phyloP scores from a whole-genome alignment of 371 early-diverging fungal species.

The Mucor piriformis region DNA sequence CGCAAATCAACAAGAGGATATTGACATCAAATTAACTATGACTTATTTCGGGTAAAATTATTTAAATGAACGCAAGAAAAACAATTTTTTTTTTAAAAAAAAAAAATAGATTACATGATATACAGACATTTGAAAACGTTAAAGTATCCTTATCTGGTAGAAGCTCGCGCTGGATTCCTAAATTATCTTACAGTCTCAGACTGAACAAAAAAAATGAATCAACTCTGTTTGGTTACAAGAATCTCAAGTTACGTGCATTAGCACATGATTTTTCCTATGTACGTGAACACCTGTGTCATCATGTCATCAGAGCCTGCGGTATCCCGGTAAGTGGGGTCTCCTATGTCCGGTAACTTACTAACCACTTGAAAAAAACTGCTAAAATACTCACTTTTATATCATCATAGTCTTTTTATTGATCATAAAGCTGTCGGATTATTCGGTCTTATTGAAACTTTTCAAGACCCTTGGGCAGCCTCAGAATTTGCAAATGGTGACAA shows the following conservation, averaged over 20 bases:
- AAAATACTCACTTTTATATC: neutral
- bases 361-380: neutral
- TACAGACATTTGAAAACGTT: conserved; percentile 19
- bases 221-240: conserved; percentile 40
- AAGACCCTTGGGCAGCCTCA: conserved; percentile 38
- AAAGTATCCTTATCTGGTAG: conserved; percentile 27
- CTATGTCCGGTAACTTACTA: conserved; percentile 35
- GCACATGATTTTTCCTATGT: conserved; percentile 48
- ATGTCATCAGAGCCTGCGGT: conserved; percentile 46
- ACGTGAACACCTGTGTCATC: conserved; percentile 46
- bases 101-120: conserved; percentile 11
- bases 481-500: conserved; percentile 34
- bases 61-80: neutral
- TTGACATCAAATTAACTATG: conserved; percentile 22
- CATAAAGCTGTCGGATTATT: conserved; percentile 33
- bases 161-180: conserved; percentile 28
- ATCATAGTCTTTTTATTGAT: conserved; percentile 34
- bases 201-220: conserved; percentile 11
- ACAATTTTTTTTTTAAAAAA: neutral
- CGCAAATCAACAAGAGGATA: conserved; percentile 16
- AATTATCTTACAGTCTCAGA: conserved; percentile 25
- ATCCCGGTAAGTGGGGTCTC: conserved; percentile 46
- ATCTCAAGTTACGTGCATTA: conserved; percentile 52
- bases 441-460: conserved; percentile 37
- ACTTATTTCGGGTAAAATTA: conserved; percentile 29